Evolutionary conservation across 2,329 filamentous ascomycete species (phyloP).

Genomic region (Boeremia lycopersici): DNA sequence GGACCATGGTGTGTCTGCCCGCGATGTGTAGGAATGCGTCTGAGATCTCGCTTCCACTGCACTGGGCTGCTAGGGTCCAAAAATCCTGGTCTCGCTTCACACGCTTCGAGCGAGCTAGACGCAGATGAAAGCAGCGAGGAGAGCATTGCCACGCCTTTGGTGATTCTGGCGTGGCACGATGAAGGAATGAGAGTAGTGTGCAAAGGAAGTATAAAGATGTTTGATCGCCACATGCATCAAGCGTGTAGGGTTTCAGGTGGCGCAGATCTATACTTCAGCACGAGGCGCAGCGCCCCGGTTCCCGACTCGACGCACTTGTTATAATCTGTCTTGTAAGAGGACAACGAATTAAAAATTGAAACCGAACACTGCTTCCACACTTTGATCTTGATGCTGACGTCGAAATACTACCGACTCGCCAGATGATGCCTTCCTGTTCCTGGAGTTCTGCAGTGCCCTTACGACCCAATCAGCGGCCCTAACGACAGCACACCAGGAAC

Average conservation of each 20-base stretch:
- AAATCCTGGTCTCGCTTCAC: slow-evolving; percentile 5
- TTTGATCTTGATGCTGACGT: too few species aligned
- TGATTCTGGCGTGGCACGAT: neutral
- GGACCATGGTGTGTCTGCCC: neutral
- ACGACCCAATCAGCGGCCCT: slow-evolving; percentile 5
- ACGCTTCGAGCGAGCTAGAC: neutral
- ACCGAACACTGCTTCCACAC: too few species aligned
- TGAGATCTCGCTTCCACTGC: slow-evolving; percentile 10
- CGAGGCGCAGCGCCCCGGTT: neutral
- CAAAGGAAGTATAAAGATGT: neutral
- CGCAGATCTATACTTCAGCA: neutral
- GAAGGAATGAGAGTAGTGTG: neutral
- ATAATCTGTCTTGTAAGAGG: too few species aligned
- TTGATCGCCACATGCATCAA: neutral
- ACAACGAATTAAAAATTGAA: too few species aligned
- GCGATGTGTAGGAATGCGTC: slow-evolving; percentile 1
- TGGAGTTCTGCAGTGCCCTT: neutral
- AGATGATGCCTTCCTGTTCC: too few species aligned
- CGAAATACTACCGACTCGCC: too few species aligned
- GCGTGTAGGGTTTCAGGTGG: slow-evolving; percentile 12
- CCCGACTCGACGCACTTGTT: too few species aligned
- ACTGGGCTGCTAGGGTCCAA: neutral
- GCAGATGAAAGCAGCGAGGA: neutral
- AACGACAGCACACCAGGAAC: slow-evolving; percentile 2
- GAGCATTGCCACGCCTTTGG: neutral